Evolutionary conservation across 768 basidiomycete species (phyloP), one percentile per base, ranked within the genome.

Genomic region (Kockovaella imperatae): DNA sequence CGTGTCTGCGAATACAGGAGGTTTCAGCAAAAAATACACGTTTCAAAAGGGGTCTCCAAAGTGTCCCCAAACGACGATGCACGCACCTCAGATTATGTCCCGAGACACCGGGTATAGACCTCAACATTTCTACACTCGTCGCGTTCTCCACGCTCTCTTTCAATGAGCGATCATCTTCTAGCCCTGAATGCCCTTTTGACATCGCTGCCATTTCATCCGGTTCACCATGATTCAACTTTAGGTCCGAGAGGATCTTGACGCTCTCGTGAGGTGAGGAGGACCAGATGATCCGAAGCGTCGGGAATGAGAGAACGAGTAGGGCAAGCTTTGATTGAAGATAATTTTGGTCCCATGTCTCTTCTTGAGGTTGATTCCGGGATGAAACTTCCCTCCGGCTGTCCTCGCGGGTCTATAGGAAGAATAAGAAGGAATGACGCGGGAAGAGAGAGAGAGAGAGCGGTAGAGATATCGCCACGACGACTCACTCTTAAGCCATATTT

Each of bases 211-310:
- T 62, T 7, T 82, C 78, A 53, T 93, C 84, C 0, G 95, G 95
- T 66, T 99, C 88, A 0, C 79, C 72, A 38, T 79, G 78, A 58
- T 83, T 82, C 26, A 73, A 53, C 63, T 99, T 99, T 28, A 99
- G 81, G 63, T 96, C 95, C 39, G 79, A 80, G 75, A 97, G 91
- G 47, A 97, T 89, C 49, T 89, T 84, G 0, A 87, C 78, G 0
- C 88, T 90, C 17, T 86, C 84, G 62, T 89, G 87, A 0, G 95
- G 87, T 0, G 91, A 96, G 1, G 90, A 90, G 0, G 90, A 90
- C 95, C 95, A 97, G 67, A 99, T 86, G 63, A 96, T 86, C 35
- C 88, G 82, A 2, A 99, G 74, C 13, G 87, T 83, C 0, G 91
- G 95, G 67, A 97, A 97, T 5, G 85, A 77, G 23, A 97, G 79